phyloP scores from a whole-genome alignment of 1,284 basidiomycete genomes.

The Phaffia rhodozyma region DNA sequence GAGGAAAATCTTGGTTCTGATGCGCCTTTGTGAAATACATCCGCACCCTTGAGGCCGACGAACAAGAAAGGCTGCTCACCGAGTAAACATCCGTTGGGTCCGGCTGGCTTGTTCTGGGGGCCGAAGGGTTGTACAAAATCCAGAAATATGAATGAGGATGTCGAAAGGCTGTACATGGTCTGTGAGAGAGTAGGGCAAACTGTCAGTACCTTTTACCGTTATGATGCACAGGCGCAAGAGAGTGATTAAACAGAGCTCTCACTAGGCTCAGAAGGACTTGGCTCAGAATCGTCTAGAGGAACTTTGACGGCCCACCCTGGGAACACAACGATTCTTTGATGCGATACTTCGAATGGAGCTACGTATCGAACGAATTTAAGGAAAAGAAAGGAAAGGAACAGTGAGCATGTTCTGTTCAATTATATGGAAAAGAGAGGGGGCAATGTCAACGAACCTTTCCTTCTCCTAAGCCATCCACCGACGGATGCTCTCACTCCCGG shows the following conservation, averaged over 20 bases:
- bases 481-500: slow-evolving; percentile 8
- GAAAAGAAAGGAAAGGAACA: not conserved
- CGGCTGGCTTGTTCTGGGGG: slow-evolving; percentile 52
- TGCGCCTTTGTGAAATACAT: not conserved
- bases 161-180: slow-evolving; percentile 41
- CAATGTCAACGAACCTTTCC: not conserved
- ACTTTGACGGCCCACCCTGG: slow-evolving; percentile 31
- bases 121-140: slow-evolving; percentile 54
- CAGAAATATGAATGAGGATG: slow-evolving; percentile 59
- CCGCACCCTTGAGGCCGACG: slow-evolving; percentile 7
- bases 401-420: not conserved
- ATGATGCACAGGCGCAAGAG: not conserved
- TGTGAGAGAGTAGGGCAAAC: slow-evolving; percentile 14
- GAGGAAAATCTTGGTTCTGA: not conserved
- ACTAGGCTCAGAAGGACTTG: not conserved
- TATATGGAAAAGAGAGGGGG: not conserved
- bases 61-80: slow-evolving; percentile 57
- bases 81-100: slow-evolving; percentile 61
- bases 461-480: slow-evolving; percentile 5
- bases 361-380: not conserved
- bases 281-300: slow-evolving; percentile 18
- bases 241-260: not conserved
- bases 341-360: slow-evolving; percentile 16
- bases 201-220: not conserved
- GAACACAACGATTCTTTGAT: slow-evolving; percentile 23